Conservation (phyloP, 495 filamentous ascomycete genomes). For the Aspergillus egyptiacus region DNA sequence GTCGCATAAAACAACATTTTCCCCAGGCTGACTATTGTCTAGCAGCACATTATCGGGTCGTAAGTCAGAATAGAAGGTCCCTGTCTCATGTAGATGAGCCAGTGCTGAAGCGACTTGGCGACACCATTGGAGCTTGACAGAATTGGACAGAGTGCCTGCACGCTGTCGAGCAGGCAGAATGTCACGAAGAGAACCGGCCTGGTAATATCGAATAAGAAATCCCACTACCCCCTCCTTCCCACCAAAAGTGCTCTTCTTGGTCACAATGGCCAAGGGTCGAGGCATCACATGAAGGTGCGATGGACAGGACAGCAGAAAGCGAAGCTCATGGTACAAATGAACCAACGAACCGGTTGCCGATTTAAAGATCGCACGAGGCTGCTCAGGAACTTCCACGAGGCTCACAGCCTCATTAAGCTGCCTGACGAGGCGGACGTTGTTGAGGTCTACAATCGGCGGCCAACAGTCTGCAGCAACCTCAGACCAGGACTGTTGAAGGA, state of each 20-base stretch:
- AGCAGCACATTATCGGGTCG: slow-evolving; percentile 7
- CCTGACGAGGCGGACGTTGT: background rate
- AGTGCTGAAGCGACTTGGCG: slow-evolving; percentile 6
- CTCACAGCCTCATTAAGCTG: slow-evolving; percentile 6
- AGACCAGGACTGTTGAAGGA: slow-evolving; percentile 4
- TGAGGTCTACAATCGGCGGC: slow-evolving; percentile 3
- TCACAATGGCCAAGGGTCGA: slow-evolving; percentile 4
- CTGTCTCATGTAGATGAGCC: background rate
- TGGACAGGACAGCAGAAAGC: slow-evolving; percentile 1
- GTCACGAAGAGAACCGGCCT: slow-evolving; percentile 4
- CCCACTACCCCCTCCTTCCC: background rate
- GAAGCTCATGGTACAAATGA: slow-evolving; percentile 9
- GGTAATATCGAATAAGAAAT: background rate
- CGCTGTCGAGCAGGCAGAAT: slow-evolving; percentile 1
- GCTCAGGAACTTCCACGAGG: background rate
- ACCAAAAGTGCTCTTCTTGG: slow-evolving; percentile 4
- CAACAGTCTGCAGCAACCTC: background rate
- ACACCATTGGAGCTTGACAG: slow-evolving; percentile 5
- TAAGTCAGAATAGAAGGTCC: slow-evolving; percentile 5
- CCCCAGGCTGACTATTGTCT: background rate
- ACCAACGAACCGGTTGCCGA: background rate
- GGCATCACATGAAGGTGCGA: slow-evolving; percentile 4
- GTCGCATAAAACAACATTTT: slow-evolving; percentile 3
- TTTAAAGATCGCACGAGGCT: slow-evolving; percentile 1
- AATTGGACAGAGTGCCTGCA: background rate